Base-by-base conservation (phyloP, 257 asterid species). In the Ocimum tenuiflorum region DNA sequence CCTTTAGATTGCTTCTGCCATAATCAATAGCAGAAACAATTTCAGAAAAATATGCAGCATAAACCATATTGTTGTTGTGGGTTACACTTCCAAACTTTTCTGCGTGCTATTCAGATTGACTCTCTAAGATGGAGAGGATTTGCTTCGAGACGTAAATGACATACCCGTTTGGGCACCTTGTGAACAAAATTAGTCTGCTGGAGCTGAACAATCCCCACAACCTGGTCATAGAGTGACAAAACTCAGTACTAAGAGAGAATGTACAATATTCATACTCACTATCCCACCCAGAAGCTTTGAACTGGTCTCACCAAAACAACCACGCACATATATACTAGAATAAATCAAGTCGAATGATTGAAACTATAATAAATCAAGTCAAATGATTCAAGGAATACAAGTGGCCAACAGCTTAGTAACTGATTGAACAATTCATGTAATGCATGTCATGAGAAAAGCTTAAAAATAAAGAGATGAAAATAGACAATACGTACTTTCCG, bases 131-230 rank as follows among this genome's bases (percentile, higher is more conserved):
- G 17, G 46, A 15, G 14, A 39, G 31, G 13, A n/a, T 47, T 53
- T 60, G 55, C 23, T 22, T 38, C 14, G 51, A 46, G 23, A 17
- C 36, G 52, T 18, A 78, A 52, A 65, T 17, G 19, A 82, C 78
- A 22, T 78, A 89, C 97, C 88, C 65, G 86, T 80, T 85, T 89
- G 47, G 95, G 82, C n/a, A 70, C 79, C 90, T 89, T 92, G 31
- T 92, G 98, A 52, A 87, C 60, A 64, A 87, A 85, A 71, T 75
- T 82, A 71, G 79, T 67, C 51, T 80, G 87, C 76, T 86, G 94
- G 70, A 73, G 88, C 77, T 86, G 89, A 60, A 76, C 78, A 31
- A 84, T 63, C 63, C 82, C 95, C 60, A 47, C 73, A 68, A 91
- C 88, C 98, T 91, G 82, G 65, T 47, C 62, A 62, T 18, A 69